Conservation (phyloP, 2,329 filamentous ascomycete genomes). For the Nothophoma quercina region DNA sequence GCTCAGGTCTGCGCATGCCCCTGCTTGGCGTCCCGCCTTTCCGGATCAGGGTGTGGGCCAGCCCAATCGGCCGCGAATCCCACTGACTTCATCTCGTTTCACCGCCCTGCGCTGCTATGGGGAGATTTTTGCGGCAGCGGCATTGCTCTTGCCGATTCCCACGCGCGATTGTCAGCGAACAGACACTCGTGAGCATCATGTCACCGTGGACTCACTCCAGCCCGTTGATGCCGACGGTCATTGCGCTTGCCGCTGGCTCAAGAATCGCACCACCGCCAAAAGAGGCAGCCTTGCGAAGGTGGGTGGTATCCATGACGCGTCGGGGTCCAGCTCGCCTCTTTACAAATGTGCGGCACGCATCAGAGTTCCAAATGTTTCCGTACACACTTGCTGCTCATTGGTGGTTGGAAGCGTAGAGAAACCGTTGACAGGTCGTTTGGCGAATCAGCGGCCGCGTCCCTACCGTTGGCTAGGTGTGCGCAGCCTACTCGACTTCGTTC, state of each 20-base stretch:
- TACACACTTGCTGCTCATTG: slow-evolving; percentile 8
- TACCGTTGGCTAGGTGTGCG: background rate
- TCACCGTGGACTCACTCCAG: slow-evolving; percentile 30
- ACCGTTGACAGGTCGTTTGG: background rate
- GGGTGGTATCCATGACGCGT: slow-evolving; percentile 17
- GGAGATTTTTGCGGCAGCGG: slow-evolving; percentile 29
- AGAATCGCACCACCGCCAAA: slow-evolving; percentile 1
- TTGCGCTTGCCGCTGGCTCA: slow-evolving; percentile 4
- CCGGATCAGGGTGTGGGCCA: background rate
- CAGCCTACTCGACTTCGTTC: background rate
- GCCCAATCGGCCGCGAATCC: slow-evolving; percentile 23
- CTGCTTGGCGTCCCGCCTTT: slow-evolving; percentile 22
- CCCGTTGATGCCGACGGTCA: slow-evolving; percentile 8
- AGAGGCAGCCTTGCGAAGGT: slow-evolving; percentile 12
- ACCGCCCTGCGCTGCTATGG: slow-evolving; percentile 30
- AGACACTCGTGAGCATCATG: slow-evolving; percentile 24
- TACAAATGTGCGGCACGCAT: slow-evolving; percentile 4
- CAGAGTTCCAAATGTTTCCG: slow-evolving; percentile 3
- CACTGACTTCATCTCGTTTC: slow-evolving; percentile 19
- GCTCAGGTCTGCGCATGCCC: slow-evolving; percentile 6
- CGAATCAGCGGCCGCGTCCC: slow-evolving; percentile 3
- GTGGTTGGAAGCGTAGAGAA: background rate
- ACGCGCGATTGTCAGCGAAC: slow-evolving; percentile 18
- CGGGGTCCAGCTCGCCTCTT: slow-evolving; percentile 5
- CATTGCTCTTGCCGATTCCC: slow-evolving; percentile 24